Conservation (phyloP, 768 basidiomycete species). For the Suillus bovinus region DNA sequence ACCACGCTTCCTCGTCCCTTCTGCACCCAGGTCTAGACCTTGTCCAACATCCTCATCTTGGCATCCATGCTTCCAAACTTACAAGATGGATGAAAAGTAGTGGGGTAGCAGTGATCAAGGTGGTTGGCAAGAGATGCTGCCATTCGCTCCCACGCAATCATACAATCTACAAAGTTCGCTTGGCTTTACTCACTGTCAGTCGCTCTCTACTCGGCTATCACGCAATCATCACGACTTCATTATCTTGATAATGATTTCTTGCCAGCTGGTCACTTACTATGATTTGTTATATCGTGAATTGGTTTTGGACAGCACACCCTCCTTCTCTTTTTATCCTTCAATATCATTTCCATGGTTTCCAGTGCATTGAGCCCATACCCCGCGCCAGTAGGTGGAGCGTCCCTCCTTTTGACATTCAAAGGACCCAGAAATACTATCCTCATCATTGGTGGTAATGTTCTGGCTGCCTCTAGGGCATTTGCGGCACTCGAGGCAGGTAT, state of each 20-base stretch:
- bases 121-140: too few relatives aligned
- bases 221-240: not conserved
- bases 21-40: too few relatives aligned
- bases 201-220: not conserved
- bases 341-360: not conserved
- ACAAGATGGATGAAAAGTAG: not conserved
- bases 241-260: not conserved
- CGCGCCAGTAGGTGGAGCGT: slow-evolving; percentile 58
- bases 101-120: not conserved
- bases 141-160: too few relatives aligned
- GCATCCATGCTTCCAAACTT: not conserved
- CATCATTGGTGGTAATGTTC: slow-evolving; percentile 73
- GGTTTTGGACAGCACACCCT: not conserved
- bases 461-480: slow-evolving; percentile 86
- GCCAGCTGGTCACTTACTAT: not conserved
- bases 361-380: slow-evolving; percentile 35
- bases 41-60: too few relatives aligned
- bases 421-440: slow-evolving; percentile 55
- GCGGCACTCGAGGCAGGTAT: slow-evolving; percentile 81
- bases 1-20: not conserved
- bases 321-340: not conserved
- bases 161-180: too few relatives aligned
- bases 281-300: not conserved
- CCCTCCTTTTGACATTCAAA: slow-evolving; percentile 77
- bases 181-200: too few relatives aligned